phyloP scores from a whole-genome alignment of 1,139 yeast species.

The Hemisphaericaspora xylofermentans region DNA sequence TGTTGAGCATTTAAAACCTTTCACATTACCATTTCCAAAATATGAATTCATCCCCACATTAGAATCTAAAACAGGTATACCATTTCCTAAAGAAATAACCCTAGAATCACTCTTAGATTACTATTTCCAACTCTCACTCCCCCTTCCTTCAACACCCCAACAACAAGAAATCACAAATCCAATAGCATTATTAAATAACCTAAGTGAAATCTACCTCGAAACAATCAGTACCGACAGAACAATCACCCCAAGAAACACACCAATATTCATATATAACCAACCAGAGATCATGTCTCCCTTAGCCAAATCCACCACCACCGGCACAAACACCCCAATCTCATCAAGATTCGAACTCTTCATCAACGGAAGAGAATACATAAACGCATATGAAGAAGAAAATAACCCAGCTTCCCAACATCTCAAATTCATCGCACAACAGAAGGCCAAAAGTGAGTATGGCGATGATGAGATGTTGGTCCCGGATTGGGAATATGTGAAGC shows the following conservation, averaged over 20 bases:
- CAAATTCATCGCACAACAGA: conserved; percentile 62
- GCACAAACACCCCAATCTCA: conserved; percentile 47
- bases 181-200: conserved; percentile 59
- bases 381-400: conserved; percentile 97
- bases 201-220: conserved; percentile 66
- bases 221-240: conserved; percentile 48
- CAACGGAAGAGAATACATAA: conserved; percentile 76
- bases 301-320: conserved; percentile 58
- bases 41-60: conserved; percentile 64
- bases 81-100: conserved; percentile 40
- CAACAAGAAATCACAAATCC: conserved; percentile 55
- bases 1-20: conserved; percentile 18
- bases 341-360: conserved; percentile 83
- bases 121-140: no score
- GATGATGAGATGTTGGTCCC: conserved; percentile 70
- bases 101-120: no score
- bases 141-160: no score
- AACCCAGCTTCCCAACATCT: conserved; percentile 66
- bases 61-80: conserved; percentile 43
- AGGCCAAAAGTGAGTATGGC: conserved; percentile 41
- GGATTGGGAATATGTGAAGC: conserved; percentile 67
- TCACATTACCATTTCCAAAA: conserved; percentile 25
- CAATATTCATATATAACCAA: conserved; percentile 77
- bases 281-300: conserved; percentile 87
- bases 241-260: conserved; percentile 34